Evolutionary conservation across 1,139 yeast genomes (phyloP).

Genomic region (Zygosaccharomyces sapae): DNA sequence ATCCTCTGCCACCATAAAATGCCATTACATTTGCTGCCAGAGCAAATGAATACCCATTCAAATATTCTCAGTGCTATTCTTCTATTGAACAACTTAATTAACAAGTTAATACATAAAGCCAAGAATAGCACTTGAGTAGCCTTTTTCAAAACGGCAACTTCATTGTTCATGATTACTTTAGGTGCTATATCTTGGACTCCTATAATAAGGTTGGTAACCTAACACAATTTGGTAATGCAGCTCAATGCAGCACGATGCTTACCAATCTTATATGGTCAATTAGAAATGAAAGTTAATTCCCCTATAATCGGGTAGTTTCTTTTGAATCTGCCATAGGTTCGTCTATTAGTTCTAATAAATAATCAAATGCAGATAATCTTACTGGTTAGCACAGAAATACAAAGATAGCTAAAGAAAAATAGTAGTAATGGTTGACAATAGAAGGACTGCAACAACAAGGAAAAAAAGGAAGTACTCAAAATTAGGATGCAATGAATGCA

Average conservation of each 20-base stretch:
- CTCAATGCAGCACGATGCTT: too few species aligned
- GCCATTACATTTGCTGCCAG: slow-evolving; percentile 16
- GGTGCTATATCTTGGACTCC: neutral
- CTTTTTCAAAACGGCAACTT: slow-evolving; percentile 4
- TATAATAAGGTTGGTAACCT: too few species aligned
- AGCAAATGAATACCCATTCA: slow-evolving; percentile 21
- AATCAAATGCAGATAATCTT: too few species aligned
- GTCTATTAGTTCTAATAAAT: too few species aligned
- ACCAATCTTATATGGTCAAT: too few species aligned
- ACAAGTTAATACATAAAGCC: slow-evolving; percentile 16
- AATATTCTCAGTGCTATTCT: slow-evolving; percentile 12
- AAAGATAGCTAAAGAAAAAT: neutral
- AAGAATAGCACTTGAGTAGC: slow-evolving; percentile 9
- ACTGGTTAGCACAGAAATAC: too few species aligned
- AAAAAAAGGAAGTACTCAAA: slow-evolving; percentile 34
- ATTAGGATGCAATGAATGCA: slow-evolving; percentile 42
- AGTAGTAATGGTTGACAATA: neutral
- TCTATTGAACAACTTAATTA: slow-evolving; percentile 10
- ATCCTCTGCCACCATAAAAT: slow-evolving; percentile 29
- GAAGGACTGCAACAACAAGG: neutral
- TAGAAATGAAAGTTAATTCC: too few species aligned
- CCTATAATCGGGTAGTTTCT: too few species aligned
- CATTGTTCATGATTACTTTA: neutral
- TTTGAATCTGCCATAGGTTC: too few species aligned
- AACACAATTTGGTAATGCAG: too few species aligned